These are phyloP conservation scores for Sclerotinia nivalis DNA, from an alignment of 2,329 filamentous ascomycete genomes.

Conservation along the genomic window DNA sequence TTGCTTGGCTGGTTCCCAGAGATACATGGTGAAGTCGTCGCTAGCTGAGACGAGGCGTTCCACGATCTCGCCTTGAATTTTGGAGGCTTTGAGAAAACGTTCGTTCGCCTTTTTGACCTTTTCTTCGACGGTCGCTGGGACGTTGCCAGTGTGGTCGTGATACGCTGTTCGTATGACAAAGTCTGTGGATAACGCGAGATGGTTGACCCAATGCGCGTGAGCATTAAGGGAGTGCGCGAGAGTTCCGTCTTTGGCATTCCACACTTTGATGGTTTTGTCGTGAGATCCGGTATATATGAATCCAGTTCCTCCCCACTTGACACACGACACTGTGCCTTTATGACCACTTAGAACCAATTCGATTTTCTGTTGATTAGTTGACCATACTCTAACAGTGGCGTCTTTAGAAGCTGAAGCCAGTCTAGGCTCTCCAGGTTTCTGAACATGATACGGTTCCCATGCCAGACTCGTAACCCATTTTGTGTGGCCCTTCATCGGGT, in stretches of 20 bases:
- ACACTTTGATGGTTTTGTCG: constrained; percentile 90
- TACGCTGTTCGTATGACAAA: constrained; percentile 84
- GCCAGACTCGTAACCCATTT: constrained; percentile 87
- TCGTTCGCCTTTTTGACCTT: constrained; percentile 74
- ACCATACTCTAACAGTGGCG: constrained; percentile 83
- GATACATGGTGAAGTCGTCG: constrained; percentile 94
- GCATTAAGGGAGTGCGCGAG: constrained; percentile 75
- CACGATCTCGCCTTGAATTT: constrained; percentile 70
- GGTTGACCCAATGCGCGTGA: constrained; percentile 95
- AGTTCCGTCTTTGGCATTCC: constrained; percentile 78
- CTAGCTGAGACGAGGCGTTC: constrained; percentile 88
- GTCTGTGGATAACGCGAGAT: constrained; percentile 89
- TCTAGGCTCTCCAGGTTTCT: constrained; percentile 69
- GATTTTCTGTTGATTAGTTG: constrained; percentile 73
- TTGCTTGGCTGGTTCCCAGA: constrained; percentile 81
- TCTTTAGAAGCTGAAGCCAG: constrained; percentile 90
- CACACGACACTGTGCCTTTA: constrained; percentile 84
- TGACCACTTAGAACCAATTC: constrained; percentile 86
- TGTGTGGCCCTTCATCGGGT: constrained; percentile 74
- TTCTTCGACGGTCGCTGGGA: constrained; percentile 68
- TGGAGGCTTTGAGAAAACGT: constrained; percentile 83
- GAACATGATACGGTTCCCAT: constrained; percentile 93
- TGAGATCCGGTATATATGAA: constrained; percentile 82
- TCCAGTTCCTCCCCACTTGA: constrained; percentile 91
- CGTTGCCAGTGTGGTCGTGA: constrained; percentile 75